phyloP scores from a whole-genome alignment of 371 early-diverging fungal genomes.

The Capillidium rhysosporum region DNA sequence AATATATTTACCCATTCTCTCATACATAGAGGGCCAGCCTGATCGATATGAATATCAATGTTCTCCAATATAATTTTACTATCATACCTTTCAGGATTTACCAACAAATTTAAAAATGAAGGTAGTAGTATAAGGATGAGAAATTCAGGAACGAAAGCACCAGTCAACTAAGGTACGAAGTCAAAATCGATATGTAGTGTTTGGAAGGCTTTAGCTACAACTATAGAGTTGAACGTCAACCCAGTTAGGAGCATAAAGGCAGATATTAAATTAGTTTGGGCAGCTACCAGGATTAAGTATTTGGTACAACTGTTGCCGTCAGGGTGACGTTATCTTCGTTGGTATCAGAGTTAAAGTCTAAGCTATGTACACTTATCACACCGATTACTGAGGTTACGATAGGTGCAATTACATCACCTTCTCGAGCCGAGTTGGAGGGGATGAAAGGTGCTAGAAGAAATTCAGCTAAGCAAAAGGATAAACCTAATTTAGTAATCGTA shows the following conservation, averaged over 20 bases:
- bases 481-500: slow-evolving; percentile 30
- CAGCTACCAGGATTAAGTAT: not conserved
- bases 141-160: not conserved
- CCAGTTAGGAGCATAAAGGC: slow-evolving; percentile 2
- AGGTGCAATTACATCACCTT: slow-evolving; percentile 46
- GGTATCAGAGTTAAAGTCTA: too few species aligned
- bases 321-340: slow-evolving; percentile 2
- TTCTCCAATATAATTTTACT: not conserved
- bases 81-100: slow-evolving; percentile 11
- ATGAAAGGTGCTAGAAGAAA: slow-evolving; percentile 40
- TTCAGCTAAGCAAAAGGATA: slow-evolving; percentile 29
- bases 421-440: slow-evolving; percentile 49
- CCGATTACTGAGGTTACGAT: slow-evolving; percentile 39
- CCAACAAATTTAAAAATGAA: slow-evolving; percentile 11
- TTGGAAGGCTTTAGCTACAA: not conserved
- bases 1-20: slow-evolving; percentile 17
- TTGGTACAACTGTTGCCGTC: not conserved
- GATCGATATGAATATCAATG: not conserved
- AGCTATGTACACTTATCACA: slow-evolving; percentile 23
- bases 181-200: not conserved
- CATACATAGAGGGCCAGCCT: not conserved
- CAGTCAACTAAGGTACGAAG: slow-evolving; percentile 10
- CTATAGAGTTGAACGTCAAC: not conserved
- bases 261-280: slow-evolving; percentile 1
- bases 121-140: not conserved